Conservation (phyloP, 352 stramenopile species). For the Peronospora destructor region DNA sequence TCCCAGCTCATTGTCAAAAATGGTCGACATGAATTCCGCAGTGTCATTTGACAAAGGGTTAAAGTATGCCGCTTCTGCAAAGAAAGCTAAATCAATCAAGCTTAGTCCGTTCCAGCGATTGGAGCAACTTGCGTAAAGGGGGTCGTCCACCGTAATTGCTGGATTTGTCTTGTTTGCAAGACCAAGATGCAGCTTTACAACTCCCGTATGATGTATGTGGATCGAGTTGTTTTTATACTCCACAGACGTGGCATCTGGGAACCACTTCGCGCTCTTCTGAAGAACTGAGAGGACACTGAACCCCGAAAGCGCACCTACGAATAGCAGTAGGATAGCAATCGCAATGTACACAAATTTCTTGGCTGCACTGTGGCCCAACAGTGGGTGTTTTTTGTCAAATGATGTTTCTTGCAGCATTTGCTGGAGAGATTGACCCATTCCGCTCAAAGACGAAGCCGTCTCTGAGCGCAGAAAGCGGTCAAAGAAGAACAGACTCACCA, state of each 20-base stretch:
- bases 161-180: constrained; percentile 41
- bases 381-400: constrained; percentile 31
- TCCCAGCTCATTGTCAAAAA: constrained; percentile 46
- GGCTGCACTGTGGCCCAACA: constrained; percentile 44
- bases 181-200: constrained; percentile 76
- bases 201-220: constrained; percentile 79
- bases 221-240: constrained; percentile 56
- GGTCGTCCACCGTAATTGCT: constrained; percentile 38
- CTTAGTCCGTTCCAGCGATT: constrained; percentile 72
- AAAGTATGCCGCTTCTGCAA: constrained; percentile 86
- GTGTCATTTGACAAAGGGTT: constrained; percentile 77
- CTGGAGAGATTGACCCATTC: constrained; percentile 48
- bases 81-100: constrained; percentile 76
- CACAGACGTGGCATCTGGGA: constrained; percentile 67
- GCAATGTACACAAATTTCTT: constrained; percentile 65
- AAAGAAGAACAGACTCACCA: constrained; percentile 74
- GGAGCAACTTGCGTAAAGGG: constrained; percentile 66
- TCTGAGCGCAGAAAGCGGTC: constrained; percentile 57
- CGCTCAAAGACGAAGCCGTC: constrained; percentile 39
- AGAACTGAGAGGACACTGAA: constrained; percentile 73
- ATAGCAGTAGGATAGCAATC: constrained; percentile 55
- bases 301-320: constrained; percentile 57
- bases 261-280: constrained; percentile 67
- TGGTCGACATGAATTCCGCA: constrained; percentile 52
- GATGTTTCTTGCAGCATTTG: constrained; percentile 61